Base-by-base conservation (phyloP, 768 basidiomycete species). In the Chlorophyllum brunneum region DNA sequence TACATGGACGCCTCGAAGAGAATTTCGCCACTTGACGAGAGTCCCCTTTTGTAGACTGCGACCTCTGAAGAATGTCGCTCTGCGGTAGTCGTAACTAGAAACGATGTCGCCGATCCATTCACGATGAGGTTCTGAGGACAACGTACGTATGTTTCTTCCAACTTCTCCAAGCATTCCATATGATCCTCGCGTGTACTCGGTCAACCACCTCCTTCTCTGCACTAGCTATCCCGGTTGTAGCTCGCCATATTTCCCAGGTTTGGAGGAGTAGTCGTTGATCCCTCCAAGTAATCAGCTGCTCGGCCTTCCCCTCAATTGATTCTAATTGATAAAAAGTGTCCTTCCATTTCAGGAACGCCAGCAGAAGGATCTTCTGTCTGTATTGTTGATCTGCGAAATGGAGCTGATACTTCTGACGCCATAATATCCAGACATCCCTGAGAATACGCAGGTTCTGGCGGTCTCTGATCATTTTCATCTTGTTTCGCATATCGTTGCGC, bases 401-500 rank as follows among this genome's bases (percentile, higher is more conserved):
- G 9, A 73, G 72, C n/a, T 70, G 73, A 56, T 81, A 75, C 7
- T 73, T 68, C 54, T 80, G 83, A 36, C 77, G 74, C 90, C 90
- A 92, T 59, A 77, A 77, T 36, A 64, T 70, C 83, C 85, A 88
- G 6, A 77, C 77, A 57, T 83, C 78, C 58, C 70, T 78, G 59
- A 73, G 64, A 39, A 88, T 61, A 58, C 77, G 75, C 4, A 59
- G 52, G 24, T 87, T 83, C 51, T 75, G 74, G 54, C 70, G 81
- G 54, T 79, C 79, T 56, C 79, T 80, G 29, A 86, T 69, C 9
- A 66, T 63, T 60, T 79, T 81, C 81, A 89, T 88, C 62, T 79
- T 85, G 56, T 69, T 59, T 24, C 86, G 83, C 86, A 89, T 89
- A 45, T 79, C 84, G 42, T 78, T 69, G 26, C 83, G 77, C 85